Percentiles rank a stretch among this genome's conserved stretches.
phyloP scores from a whole-genome alignment of 73 alveolate genomes.

The Paramecium biaurelia region DNA sequence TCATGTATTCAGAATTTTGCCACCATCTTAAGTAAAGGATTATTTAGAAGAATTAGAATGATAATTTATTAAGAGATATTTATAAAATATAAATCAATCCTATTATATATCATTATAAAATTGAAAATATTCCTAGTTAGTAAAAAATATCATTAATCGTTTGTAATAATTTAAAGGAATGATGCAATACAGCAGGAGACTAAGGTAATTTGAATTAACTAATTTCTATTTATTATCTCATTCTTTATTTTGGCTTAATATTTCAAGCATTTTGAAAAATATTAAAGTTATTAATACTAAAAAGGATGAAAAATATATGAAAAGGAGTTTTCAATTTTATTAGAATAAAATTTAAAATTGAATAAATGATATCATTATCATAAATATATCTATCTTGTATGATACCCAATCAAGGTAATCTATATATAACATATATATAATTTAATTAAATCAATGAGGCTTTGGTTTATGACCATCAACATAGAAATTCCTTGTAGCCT shows the following conservation, averaged over 20 bases:
- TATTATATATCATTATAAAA: not conserved
- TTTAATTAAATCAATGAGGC: slow-evolving; percentile 68
- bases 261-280: not conserved
- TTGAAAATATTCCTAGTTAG: not conserved
- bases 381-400: too few species aligned
- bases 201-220: too few species aligned
- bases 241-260: not conserved
- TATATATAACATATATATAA: not conserved
- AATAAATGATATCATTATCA: not conserved
- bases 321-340: not conserved
- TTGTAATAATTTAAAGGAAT: not conserved
- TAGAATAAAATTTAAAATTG: not conserved
- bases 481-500: slow-evolving; percentile 71
- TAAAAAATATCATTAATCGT: not conserved
- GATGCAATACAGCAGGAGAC: too few species aligned
- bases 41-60: slow-evolving; percentile 84
- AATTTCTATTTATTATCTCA: too few species aligned
- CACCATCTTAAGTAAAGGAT: slow-evolving; percentile 77
- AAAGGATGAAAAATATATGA: not conserved
- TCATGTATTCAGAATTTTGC: slow-evolving; percentile 69
- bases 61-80: not conserved
- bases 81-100: not conserved
- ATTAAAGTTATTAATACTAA: too few species aligned
- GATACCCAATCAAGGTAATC: too few species aligned
- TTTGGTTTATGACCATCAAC: slow-evolving; percentile 78